A percentile compares a stretch with the other conserved stretches of the same genome.
Conservation (phyloP, 352 stramenopile genomes). For the Thraustochytrium striatum region DNA sequence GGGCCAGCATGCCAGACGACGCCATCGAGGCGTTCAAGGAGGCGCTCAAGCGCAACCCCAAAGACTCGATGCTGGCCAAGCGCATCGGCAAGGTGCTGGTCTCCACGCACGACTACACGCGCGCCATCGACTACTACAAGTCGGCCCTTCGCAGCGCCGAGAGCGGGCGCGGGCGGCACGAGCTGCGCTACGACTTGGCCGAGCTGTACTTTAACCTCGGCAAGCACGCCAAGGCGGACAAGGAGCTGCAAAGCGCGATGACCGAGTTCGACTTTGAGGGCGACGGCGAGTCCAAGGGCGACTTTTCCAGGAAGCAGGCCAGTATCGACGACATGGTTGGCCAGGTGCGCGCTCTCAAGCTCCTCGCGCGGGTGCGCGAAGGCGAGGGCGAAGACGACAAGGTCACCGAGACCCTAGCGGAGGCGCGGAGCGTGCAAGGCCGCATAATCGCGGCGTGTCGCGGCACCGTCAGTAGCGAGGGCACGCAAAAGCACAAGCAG, state of each 20-base stretch:
- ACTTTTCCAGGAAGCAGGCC: not conserved
- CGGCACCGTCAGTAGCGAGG: not conserved
- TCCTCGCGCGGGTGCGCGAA: constrained; percentile 68
- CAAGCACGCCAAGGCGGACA: constrained; percentile 73
- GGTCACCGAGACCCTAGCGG: constrained; percentile 70
- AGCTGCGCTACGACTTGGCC: constrained; percentile 78
- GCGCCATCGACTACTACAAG: constrained; percentile 77
- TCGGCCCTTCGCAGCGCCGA: constrained; percentile 10
- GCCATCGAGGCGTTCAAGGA: constrained; percentile 64
- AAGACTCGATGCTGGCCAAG: constrained; percentile 62
- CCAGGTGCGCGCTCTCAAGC: constrained; percentile 62
- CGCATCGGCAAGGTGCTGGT: constrained; percentile 82
- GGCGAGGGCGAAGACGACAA: constrained; percentile 66
- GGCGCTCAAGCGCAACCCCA: constrained; percentile 58
- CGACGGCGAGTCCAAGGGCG: constrained; percentile 59
- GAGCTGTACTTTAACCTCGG: constrained; percentile 78
- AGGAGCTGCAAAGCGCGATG: constrained; percentile 70
- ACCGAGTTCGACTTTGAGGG: constrained; percentile 58
- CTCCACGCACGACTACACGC: constrained; percentile 85
- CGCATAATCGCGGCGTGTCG: constrained; percentile 72
- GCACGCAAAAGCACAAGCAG: constrained; percentile 59
- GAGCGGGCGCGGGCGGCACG: not conserved
- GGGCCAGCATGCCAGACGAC: constrained; percentile 80
- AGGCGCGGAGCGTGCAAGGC: constrained; percentile 75
- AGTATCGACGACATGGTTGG: constrained; percentile 65